Base-by-base conservation (phyloP, 2,329 filamentous ascomycete species). In the Coniochaeta sp. region DNA sequence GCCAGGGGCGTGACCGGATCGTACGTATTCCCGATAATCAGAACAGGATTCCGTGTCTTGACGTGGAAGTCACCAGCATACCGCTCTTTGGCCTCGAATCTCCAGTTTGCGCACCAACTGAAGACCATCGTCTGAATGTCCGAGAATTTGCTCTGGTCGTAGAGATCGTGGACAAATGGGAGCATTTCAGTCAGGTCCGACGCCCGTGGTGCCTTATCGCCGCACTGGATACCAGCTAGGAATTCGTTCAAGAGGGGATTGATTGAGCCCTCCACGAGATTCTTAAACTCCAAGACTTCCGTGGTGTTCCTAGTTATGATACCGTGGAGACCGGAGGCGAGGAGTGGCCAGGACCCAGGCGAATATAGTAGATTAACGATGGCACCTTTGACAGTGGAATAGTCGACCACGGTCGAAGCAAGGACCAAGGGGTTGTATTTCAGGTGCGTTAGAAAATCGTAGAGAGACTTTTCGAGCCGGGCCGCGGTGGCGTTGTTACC, bases 1-100 rank as follows among this genome's bases (percentile, higher is more conserved):
- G 58, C 64, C 7, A 78, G 63, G 1, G 76, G 74, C 1, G 74
- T 77, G n/a, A 72, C 66, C 0, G 69, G 70, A 58, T 79, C 76
- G 31, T 67, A 67, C 0, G 69, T 71, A 61, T 75, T 77, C 8
- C 72, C 71, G 11, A 78, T 67, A 16, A 79, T 61, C 1, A 79
- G 65, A 1, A 77, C 57, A 0, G 73, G 70, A 17, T 70, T 70
- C 59, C 64, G 69, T 0, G 73, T 71, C 60, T 67, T 69, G 47
- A 69, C 69, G 17, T 60, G 60, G 56, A 76, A 74, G 55, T 70
- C 67, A 0, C 68, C 72, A 1, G 59, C 64, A 54, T 73, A 74
- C 17, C 67, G 65, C 63, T 76, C 75, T 54, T 71, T 73, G 12
- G 76, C 71, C 5, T 70, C 66, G 9, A 75, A 61, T 24, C 63